Percentiles rank a stretch among this genome's conserved stretches.
These are phyloP conservation scores for Echria macrotheca DNA, from an alignment of 495 filamentous ascomycete species.

Conservation along the genomic window DNA sequence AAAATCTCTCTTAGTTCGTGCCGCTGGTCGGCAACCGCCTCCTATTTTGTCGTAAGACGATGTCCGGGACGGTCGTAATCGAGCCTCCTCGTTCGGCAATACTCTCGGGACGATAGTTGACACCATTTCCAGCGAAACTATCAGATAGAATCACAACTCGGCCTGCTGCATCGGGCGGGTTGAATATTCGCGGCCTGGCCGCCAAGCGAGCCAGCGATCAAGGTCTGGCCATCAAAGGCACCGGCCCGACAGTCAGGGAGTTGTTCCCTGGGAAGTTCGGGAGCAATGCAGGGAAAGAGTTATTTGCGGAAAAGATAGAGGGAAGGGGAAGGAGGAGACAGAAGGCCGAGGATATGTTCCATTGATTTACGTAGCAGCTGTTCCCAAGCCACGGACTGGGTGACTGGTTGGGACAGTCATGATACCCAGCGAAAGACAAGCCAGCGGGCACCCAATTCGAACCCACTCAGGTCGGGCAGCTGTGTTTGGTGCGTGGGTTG, in stretches of 20 bases:
- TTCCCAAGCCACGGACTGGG: no score
- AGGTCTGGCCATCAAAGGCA: slow-evolving; percentile 63
- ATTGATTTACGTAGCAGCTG: no score
- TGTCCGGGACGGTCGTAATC: no score
- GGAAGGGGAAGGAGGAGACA: slow-evolving; percentile 42
- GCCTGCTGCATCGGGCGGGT: slow-evolving; percentile 21
- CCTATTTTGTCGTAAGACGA: no score
- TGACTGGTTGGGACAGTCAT: no score
- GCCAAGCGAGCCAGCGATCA: slow-evolving; percentile 42
- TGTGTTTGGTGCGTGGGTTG: no score
- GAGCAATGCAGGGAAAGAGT: slow-evolving; percentile 62
- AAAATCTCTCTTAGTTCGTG: slow-evolving; percentile 16
- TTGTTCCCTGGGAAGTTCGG: slow-evolving; percentile 62
- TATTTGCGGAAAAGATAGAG: slow-evolving; percentile 53
- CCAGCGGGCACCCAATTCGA: no score
- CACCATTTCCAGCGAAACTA: slow-evolving; percentile 28
- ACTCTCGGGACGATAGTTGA: no score
- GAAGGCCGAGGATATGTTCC: slow-evolving; percentile 51
- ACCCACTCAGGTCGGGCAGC: no score
- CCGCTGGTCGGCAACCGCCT: no score
- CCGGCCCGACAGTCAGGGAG: slow-evolving; percentile 55
- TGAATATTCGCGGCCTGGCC: slow-evolving; percentile 61
- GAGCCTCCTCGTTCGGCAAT: no score
- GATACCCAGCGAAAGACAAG: no score
- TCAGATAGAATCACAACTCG: slow-evolving; percentile 37